Evolutionary conservation across 2,329 filamentous ascomycete genomes (phyloP), one percentile per base, ranked within the genome.

Genomic region (Annulohypoxylon truncatum): DNA sequence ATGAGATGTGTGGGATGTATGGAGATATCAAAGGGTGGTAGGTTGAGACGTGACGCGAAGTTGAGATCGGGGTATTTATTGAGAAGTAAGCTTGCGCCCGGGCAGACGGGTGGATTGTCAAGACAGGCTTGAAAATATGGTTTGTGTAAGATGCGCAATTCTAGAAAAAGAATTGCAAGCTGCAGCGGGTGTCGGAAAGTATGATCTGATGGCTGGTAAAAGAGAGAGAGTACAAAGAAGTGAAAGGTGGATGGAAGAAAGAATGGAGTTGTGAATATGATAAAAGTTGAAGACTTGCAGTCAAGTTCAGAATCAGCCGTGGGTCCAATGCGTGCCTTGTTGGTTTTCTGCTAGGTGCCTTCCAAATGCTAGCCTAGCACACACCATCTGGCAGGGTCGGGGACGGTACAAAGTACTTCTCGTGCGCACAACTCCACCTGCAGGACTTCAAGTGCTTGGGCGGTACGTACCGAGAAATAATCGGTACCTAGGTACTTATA

Each of bases 311-410:
- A 42, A 57, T 59, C 60, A 64, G 35, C 40, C 52, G 56, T 64
- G 61, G 64, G 61, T 67, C 60, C 33, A 46, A 67, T 58, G 50
- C 61, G 52, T 64, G 55, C 55, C 42, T 64, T 57, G 31, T 15
- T 40, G 60, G 24, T 46, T 44, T 38, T 48, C 31, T 35, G 2
- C 31, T 5, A 35, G 12, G 31, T 35, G 18, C 38, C 18, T 42
- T 42, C 38, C 38, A 42, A 42, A 42, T 42, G 38, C 22, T 42
- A 42, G 22, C 28, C 52, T 35, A 46, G 35, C 35, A 38, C 6
- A n/a, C n/a, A n/a, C 33, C 10, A 48, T 2, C 35, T 38, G 35
- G 35, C 35, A 42, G 44, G 48, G 31, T 52, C 13, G 26, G 10
- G 13, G 22, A 24, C 12, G 48, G 7, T 38, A 35, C 24, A 13